These are phyloP conservation scores for Trematosphaeria pertusa DNA, from an alignment of 2,329 filamentous ascomycete species.

Conservation along the genomic window DNA sequence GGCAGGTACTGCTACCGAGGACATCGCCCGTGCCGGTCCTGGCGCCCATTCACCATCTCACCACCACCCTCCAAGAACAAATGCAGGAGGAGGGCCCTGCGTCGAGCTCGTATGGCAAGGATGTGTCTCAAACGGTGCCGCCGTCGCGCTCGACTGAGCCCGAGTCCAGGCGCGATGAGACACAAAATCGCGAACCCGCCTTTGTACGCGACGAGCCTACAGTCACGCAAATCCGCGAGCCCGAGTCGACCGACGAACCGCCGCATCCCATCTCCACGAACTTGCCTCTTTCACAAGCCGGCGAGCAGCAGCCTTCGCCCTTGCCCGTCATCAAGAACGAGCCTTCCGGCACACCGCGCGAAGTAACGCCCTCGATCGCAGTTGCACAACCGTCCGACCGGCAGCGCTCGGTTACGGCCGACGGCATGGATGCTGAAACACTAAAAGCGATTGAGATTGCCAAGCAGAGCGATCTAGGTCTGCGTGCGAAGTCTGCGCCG, in stretches of 20 bases:
- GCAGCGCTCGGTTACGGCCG: slow-evolving; percentile 27
- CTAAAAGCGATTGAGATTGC: slow-evolving; percentile 53
- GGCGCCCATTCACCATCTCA: slow-evolving; percentile 50
- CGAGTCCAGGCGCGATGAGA: slow-evolving; percentile 20
- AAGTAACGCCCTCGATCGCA: slow-evolving; percentile 38
- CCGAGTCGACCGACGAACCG: slow-evolving; percentile 22
- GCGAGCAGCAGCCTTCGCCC: slow-evolving; percentile 33
- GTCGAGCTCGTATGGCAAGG: slow-evolving; percentile 27
- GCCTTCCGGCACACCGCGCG: slow-evolving; percentile 45
- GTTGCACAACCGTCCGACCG: slow-evolving; percentile 23
- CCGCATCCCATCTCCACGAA: slow-evolving; percentile 18
- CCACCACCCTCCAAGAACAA: slow-evolving; percentile 28
- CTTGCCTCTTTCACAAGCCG: slow-evolving; percentile 12
- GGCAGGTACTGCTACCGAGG: slow-evolving; percentile 42
- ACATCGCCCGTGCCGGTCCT: slow-evolving; percentile 44
- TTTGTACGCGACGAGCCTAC: slow-evolving; percentile 37
- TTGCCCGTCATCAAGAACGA: slow-evolving; percentile 51
- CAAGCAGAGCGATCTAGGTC: slow-evolving; percentile 54
- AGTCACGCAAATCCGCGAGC: slow-evolving; percentile 34
- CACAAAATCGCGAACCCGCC: slow-evolving; percentile 41
- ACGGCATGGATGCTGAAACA: slow-evolving; percentile 46
- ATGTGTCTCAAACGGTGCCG: slow-evolving; percentile 34
- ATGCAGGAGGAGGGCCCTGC: slow-evolving; percentile 19
- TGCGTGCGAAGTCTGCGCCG: slow-evolving; percentile 41
- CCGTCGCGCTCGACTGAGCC: slow-evolving; percentile 18